Conservation (phyloP, 257 asterid species). For the Rubia yunnanensis region DNA sequence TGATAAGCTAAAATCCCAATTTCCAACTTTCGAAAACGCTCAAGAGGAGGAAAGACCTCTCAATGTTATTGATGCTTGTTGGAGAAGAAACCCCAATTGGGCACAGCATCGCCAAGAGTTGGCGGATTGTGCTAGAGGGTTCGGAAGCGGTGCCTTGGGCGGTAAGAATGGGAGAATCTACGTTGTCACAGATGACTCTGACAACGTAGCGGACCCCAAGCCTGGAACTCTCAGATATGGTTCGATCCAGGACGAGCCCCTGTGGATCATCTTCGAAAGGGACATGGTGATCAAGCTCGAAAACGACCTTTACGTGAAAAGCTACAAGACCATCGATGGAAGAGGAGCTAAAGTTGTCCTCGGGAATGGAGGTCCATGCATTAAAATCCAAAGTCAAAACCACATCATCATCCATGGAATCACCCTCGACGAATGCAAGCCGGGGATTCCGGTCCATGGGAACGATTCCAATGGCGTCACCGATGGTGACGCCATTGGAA, state of each 20-base stretch:
- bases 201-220: constrained; percentile 7
- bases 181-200: constrained; percentile 14
- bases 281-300: constrained; percentile 12
- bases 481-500: background rate
- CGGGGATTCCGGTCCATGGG: no score
- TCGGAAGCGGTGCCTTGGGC: constrained; percentile 14
- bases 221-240: constrained; percentile 18
- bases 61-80: constrained; percentile 7
- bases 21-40: no score
- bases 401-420: constrained; percentile 19
- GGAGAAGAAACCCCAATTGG: constrained; percentile 15
- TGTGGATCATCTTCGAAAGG: constrained; percentile 11
- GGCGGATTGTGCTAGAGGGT: constrained; percentile 15
- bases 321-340: constrained; percentile 19
- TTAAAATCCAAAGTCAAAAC: background rate
- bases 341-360: constrained; percentile 18
- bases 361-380: constrained; percentile 18
- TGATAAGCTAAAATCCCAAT: no score
- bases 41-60: no score
- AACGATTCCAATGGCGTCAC: background rate
- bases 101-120: constrained; percentile 13
- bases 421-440: constrained; percentile 13
- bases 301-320: constrained; percentile 9
- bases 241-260: background rate
- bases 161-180: constrained; percentile 15